phyloP scores from a whole-genome alignment of 768 basidiomycete genomes.

The Termitomyces sp. region DNA sequence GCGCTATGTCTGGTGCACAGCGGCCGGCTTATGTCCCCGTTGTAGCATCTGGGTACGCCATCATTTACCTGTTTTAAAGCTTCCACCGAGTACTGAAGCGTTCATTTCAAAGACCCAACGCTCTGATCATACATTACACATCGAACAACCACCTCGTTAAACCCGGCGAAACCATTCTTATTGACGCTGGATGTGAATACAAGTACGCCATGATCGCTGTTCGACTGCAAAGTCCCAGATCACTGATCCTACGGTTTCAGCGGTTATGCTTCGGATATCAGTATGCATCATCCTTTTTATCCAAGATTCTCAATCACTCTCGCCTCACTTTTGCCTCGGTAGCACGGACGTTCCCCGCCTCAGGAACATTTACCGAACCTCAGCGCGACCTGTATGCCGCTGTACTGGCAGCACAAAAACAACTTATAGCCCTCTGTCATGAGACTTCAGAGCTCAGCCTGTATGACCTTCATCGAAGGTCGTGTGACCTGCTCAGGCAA shows the following conservation, averaged over 20 bases:
- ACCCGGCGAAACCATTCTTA: constrained; percentile 69
- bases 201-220: constrained; percentile 47
- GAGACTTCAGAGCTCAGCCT: constrained; percentile 52
- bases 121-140: constrained; percentile 92
- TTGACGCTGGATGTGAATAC: constrained; percentile 92
- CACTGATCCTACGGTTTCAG: constrained; percentile 30
- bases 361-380: constrained; percentile 70
- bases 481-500: constrained; percentile 55
- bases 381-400: constrained; percentile 86
- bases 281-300: constrained; percentile 32
- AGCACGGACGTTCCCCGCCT: constrained; percentile 88
- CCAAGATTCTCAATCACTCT: not conserved
- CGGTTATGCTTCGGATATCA: constrained; percentile 94
- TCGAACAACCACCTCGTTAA: constrained; percentile 77
- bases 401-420: constrained; percentile 67
- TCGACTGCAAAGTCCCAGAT: not conserved
- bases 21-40: constrained; percentile 97
- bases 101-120: constrained; percentile 56
- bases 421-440: constrained; percentile 55
- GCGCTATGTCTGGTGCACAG: constrained; percentile 72
- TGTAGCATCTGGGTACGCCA: constrained; percentile 81
- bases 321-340: constrained; percentile 1
- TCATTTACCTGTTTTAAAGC: not conserved
- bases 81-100: not conserved
- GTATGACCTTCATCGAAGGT: constrained; percentile 72